Base-by-base conservation (phyloP, 2,329 filamentous ascomycete species). In the Exophiala sp. region DNA sequence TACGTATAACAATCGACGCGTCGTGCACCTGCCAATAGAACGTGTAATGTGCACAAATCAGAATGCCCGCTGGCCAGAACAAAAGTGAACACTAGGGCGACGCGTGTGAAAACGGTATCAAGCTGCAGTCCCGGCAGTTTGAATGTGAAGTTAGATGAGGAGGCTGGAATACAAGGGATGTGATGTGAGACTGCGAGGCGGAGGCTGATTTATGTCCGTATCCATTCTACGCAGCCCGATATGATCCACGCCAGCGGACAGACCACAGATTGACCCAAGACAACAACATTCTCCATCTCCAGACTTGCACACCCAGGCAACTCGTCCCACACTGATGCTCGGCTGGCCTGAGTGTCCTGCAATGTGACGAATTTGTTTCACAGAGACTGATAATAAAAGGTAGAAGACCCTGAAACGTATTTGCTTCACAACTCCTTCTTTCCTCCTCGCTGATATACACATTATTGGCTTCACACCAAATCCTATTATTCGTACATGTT, bases 211-310 rank as follows among this genome's bases (percentile, higher is more conserved):
- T 46, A 34, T 42, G 27, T 32, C 6, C 11, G 29, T 32, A 7
- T 32, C 29, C 29, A 32, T 32, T 32, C 29, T 32, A 32, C 38
- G 21, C 19, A 22, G 19, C 38, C n/a, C 19, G 13, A 41, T n/a
- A 24, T 18, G 9, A 7, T 32, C 40, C 5, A 16, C 5, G 14
- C 23, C 13, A 14, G 23, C 23, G 23, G 10, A 24, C 24, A 30
- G 24, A 13, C 40, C 22, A 50, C 30, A 19, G 47, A 32, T 24
- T 23, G 13, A 40, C 40, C 32, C 32, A 43, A 19, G 19, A 40
- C 43, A 32, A 52, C 49, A 52, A 52, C 49, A 47, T 52, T 52
- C 42, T 39, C 37, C 48, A 3, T 39, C 14, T 29, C 19, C 24
- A 47, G 39, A 30, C 38, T 32, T 46, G 38, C 38, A 18, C 43